Percentiles rank a stretch among this genome's conserved stretches.
phyloP scores from a whole-genome alignment of 331 rosid genomes.

The Spiraea crenata region DNA sequence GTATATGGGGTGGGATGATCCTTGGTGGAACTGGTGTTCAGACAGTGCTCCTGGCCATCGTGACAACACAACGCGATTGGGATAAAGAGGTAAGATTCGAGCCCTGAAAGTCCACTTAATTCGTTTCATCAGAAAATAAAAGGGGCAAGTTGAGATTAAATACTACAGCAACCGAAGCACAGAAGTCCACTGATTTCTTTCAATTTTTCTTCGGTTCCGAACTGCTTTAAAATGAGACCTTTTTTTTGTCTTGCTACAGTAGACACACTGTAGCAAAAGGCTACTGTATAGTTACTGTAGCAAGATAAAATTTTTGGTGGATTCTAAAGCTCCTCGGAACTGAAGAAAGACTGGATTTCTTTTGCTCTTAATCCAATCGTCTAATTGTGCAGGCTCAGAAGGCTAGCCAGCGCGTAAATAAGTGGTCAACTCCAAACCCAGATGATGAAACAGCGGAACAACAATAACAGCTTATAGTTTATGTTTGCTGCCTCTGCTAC shows the following conservation, averaged over 20 bases:
- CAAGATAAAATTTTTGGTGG: no score
- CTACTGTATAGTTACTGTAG: no score
- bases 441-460: neutral
- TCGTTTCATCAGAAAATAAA: neutral
- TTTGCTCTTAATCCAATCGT: neutral
- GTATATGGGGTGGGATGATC: slow-evolving; percentile 33
- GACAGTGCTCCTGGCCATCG: slow-evolving; percentile 17
- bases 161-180: no score
- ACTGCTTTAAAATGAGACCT: no score
- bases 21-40: slow-evolving; percentile 29
- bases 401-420: slow-evolving; percentile 37
- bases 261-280: no score
- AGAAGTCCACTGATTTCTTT: no score
- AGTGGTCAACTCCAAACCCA: slow-evolving; percentile 37
- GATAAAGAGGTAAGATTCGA: slow-evolving; percentile 23
- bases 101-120: neutral
- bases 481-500: neutral
- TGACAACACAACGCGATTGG: slow-evolving; percentile 21
- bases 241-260: no score
- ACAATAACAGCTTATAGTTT: neutral
- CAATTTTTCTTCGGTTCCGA: no score
- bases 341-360: no score
- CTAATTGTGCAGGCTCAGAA: slow-evolving; percentile 27
- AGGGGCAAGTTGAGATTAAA: neutral
- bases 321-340: no score